phyloP scores from a whole-genome alignment of 2,329 filamentous ascomycete species.

The Beauveria scarabaeidicola region DNA sequence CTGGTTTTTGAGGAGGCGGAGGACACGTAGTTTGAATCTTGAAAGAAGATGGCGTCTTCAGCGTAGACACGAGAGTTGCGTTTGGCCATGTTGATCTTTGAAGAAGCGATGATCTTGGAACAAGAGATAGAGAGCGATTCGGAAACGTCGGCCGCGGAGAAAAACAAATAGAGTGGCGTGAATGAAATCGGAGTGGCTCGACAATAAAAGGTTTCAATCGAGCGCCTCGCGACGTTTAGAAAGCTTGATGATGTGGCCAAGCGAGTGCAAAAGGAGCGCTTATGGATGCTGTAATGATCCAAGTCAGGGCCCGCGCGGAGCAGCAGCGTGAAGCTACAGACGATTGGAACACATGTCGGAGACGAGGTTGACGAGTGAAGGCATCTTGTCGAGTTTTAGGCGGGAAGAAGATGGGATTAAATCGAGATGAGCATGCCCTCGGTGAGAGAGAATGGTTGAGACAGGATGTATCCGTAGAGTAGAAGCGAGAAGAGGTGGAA shows the following conservation, averaged over 20 bases:
- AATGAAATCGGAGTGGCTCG: neutral
- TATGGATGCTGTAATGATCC: slow-evolving; percentile 1
- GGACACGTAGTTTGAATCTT: too few relatives aligned
- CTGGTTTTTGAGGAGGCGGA: slow-evolving; percentile 5
- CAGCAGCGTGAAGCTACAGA: slow-evolving; percentile 13
- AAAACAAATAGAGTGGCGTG: neutral
- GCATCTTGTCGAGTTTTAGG: slow-evolving; percentile 16
- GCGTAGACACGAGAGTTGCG: slow-evolving; percentile 17
- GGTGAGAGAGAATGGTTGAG: slow-evolving; percentile 10
- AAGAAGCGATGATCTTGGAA: too few relatives aligned
- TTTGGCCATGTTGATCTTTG: slow-evolving; percentile 16
- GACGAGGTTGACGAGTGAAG: slow-evolving; percentile 15
- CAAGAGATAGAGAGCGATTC: neutral
- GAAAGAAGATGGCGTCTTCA: slow-evolving; percentile 13
- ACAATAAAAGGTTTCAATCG: too few relatives aligned
- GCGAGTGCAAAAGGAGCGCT: neutral
- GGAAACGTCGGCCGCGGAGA: neutral
- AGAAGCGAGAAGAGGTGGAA: neutral
- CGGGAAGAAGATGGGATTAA: neutral
- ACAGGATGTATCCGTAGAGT: too few relatives aligned
- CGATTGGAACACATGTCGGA: slow-evolving; percentile 14
- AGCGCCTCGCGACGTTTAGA: neutral
- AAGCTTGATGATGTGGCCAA: neutral
- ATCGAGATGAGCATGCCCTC: neutral
- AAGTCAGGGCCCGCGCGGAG: slow-evolving; percentile 10